Evolutionary conservation across 768 basidiomycete species (phyloP).

Genomic region (Trametes maxima): DNA sequence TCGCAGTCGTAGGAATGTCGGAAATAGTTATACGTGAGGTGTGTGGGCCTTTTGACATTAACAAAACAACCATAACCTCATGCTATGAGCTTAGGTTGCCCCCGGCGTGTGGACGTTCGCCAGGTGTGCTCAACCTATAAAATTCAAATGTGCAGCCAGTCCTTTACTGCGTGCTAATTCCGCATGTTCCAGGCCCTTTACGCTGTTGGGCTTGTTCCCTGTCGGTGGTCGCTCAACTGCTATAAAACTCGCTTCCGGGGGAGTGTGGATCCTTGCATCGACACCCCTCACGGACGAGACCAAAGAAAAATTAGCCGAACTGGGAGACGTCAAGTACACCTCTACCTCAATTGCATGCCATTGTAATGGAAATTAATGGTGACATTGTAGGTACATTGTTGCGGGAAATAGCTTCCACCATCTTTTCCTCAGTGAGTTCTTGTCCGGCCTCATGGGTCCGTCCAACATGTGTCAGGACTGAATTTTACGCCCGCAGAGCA

Average conservation of each 20-base stretch:
- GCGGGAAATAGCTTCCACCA: conserved; percentile 55
- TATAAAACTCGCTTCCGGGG: conserved; percentile 59
- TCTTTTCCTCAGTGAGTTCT: conserved; percentile 48
- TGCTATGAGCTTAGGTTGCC: conserved; percentile 4
- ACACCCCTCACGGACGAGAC: conserved; percentile 67
- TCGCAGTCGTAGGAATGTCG: conserved; percentile 1
- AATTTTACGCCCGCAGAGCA: conserved; percentile 32
- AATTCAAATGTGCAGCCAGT: no score
- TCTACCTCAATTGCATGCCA: neutral
- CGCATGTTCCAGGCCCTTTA: conserved; percentile 51
- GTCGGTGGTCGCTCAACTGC: conserved; percentile 82
- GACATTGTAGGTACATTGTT: conserved; percentile 50
- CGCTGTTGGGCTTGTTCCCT: conserved; percentile 63
- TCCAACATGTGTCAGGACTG: conserved; percentile 21
- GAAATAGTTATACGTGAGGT: conserved; percentile 49
- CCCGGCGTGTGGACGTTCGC: conserved; percentile 61
- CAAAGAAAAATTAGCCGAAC: conserved; percentile 52
- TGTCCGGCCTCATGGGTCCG: neutral
- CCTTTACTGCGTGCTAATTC: neutral
- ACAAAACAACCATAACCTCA: neutral
- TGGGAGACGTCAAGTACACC: conserved; percentile 65
- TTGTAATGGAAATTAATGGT: neutral
- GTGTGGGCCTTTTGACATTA: neutral
- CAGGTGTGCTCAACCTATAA: conserved; percentile 26
- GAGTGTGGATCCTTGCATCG: conserved; percentile 78